These are phyloP conservation scores for Chlamydomonas eustigma DNA, from an alignment of 139 green algal species.

Conservation along the genomic window DNA sequence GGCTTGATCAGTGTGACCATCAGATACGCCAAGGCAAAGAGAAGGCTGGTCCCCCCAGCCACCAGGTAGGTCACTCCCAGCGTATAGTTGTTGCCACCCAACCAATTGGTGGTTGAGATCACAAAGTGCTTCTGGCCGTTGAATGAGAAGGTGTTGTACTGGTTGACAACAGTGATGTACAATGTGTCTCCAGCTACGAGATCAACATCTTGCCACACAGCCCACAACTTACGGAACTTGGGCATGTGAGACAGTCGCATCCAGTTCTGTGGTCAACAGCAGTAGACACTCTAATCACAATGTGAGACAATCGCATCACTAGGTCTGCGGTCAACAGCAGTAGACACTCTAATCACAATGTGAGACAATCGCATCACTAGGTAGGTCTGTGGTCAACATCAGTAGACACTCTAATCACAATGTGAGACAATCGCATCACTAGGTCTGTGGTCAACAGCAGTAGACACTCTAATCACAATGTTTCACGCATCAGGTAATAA, in stretches of 20 bases:
- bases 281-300: no score
- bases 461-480: no score
- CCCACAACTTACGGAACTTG: conserved; percentile 63
- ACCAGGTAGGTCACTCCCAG: conserved; percentile 71
- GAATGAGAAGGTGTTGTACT: conserved; percentile 83
- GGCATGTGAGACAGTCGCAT: conserved; percentile 78
- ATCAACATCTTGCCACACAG: conserved; percentile 28
- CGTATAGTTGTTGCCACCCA: conserved; percentile 75
- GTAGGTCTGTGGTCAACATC: no score
- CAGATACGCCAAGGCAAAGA: conserved; percentile 50
- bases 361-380: no score
- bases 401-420: no score
- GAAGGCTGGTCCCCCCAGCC: conserved; percentile 51
- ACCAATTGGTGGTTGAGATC: conserved; percentile 71
- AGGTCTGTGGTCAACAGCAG: no score
- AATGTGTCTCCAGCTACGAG: conserved; percentile 41
- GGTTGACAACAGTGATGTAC: conserved; percentile 22
- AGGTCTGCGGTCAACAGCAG: no score
- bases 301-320: no score
- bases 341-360: no score
- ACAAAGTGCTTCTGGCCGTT: conserved; percentile 67
- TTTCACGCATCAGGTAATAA: no score
- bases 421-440: no score
- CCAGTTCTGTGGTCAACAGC: conserved; percentile 98
- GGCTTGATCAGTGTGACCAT: conserved; percentile 24